Evolutionary conservation across 225 moss, liverwort and hornwort genomes (phyloP), one percentile per base, ranked within the genome.

Genomic region (Rhytidiadelphus loreus): DNA sequence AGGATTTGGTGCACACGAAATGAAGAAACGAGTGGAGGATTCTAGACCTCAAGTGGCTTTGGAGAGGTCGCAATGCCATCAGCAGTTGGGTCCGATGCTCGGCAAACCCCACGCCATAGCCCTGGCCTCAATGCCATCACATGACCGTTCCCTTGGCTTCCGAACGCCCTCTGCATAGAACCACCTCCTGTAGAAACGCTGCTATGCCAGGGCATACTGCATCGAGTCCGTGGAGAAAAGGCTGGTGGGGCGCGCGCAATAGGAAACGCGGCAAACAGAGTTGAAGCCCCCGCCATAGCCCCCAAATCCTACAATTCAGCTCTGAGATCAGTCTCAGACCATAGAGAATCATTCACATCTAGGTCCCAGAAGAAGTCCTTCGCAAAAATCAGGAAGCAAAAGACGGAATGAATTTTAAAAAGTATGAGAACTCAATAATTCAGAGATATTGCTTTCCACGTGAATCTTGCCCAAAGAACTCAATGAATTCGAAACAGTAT

Each of bases 81-180:
- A 25, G 63, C 33, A 73, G 58, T 73, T 35, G 50, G 73, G 17
- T 90, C 85, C 64, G 84, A 71, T 48, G 90, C 87, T 87, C 84
- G 90, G 43, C 90, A 90, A 84, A 87, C 73, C 77, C 87, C 87
- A 87, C 80, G 87, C 87, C 90, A 56, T 58, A 66, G 24, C 32
- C 65, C 63, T 53, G 85, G 64, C 39, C 57, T 80, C 64, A 80
- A 87, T 37, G 87, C 84, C 80, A 90, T 56, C 77, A 87, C 79
- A 62, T 69, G 83, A 33, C 61, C 83, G 73, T 80, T 87, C 73
- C 80, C 80, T 85, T 35, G 60, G 57, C 87, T 73, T 25, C 87
- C 84, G 25, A 90, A 87, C 32, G 80, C 57, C 58, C 63, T 72
- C 9, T 64, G 84, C 87, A 90, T 11, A 32, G 84, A 84, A 66